Evolutionary conservation across 805 yeast species (phyloP), one percentile per base, ranked within the genome.

Genomic region (Osmozyma mogii): DNA sequence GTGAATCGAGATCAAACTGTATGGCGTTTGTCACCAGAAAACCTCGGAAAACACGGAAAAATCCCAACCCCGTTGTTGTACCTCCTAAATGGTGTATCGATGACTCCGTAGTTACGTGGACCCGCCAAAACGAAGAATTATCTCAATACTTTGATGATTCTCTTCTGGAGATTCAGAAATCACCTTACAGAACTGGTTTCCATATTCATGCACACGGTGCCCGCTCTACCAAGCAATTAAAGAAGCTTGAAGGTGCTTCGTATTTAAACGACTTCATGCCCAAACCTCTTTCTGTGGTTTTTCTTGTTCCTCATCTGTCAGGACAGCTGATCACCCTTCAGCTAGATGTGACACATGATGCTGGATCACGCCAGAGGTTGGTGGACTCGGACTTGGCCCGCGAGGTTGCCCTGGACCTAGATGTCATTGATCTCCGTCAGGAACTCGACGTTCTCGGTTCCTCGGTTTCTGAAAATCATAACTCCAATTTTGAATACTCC

Each of bases 221-320:
- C 15, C 50, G 65, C 22, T 45, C 62, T 1, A 40, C 49, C 1
- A 47, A 38, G 25, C 40, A 41, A 4, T 24, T 44, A 14, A 56
- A 61, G 26, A 38, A 47, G 2, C 21, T 62, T 4, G 58, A 60
- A n/a, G 48, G 60, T 4, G 55, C 50, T 31, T 58, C 69, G 9
- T 67, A 53, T 31, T 41, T 69, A 4, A 42, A 61, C 28, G 65
- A 63, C 23, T 61, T 66, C 29, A 61, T 61, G 61, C 57, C 59
- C 1, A 42, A 52, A 10, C 70, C 70, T 2, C 31, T 41, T 12
- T 48, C 58, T 1, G 33, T 65, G n/a, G 45, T 52, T 6, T 39
- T 52, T 10, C 28, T 61, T 9, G 28, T 59, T 10, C 62, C 63
- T n/a, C 25, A 18, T 10, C 10, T 8, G 21, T 8, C 9, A 10